Conservation (phyloP, 805 yeast genomes). For the Lipomyces yamadae region DNA sequence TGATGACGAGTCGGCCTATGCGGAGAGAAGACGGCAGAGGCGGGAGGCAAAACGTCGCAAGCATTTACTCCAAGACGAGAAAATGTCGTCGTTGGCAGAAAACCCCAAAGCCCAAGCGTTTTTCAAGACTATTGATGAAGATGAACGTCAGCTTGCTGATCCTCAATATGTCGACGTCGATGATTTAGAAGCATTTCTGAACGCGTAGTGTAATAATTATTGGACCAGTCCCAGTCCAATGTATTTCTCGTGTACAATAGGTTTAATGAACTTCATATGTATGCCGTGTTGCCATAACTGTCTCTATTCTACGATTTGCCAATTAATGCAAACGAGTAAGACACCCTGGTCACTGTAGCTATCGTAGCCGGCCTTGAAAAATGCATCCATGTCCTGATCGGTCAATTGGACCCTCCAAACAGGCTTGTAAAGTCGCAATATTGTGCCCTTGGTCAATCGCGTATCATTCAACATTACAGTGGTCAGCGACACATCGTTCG, state of each 20-base stretch:
- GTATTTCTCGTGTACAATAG: not conserved
- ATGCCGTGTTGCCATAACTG: not conserved
- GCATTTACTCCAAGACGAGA: constrained; percentile 54
- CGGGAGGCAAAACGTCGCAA: constrained; percentile 53
- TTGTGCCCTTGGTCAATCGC: constrained; percentile 7
- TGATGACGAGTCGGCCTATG: constrained; percentile 66
- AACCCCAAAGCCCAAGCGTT: constrained; percentile 68
- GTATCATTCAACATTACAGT: constrained; percentile 16
- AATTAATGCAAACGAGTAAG: constrained; percentile 22
- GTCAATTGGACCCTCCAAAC: constrained; percentile 19
- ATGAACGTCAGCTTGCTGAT: constrained; percentile 37
- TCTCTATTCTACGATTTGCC: constrained; percentile 16
- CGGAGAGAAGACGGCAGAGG: constrained; percentile 47
- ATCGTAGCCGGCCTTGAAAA: constrained; percentile 13
- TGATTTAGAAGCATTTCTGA: constrained; percentile 22
- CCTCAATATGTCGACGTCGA: constrained; percentile 22
- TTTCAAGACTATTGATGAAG: constrained; percentile 65
- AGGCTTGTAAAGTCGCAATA: constrained; percentile 27
- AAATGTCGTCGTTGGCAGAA: constrained; percentile 47
- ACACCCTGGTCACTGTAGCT: not conserved
- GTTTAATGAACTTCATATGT: not conserved
- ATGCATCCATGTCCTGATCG: not conserved
- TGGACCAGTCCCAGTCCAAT: not conserved
- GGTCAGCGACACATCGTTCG: constrained; percentile 6
- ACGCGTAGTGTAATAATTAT: constrained; percentile 11